Conservation (phyloP, 805 yeast genomes). For the Wickerhamiella siamensis region DNA sequence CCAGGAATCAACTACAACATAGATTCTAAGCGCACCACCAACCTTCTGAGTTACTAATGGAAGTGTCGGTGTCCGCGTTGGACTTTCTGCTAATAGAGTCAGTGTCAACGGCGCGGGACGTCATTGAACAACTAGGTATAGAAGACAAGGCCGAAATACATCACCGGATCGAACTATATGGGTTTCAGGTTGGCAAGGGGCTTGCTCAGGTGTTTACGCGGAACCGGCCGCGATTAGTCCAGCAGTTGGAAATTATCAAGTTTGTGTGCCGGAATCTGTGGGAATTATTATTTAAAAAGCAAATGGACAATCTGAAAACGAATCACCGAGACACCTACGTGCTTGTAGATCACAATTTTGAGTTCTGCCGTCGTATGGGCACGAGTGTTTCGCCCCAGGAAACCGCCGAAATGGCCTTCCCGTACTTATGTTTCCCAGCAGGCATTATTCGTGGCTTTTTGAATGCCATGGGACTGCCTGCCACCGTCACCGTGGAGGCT, state of each 20-base stretch:
- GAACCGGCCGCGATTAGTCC: constrained; percentile 36
- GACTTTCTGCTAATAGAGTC: constrained; percentile 61
- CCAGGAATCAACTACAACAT: no score
- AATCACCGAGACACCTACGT: constrained; percentile 82
- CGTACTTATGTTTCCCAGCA: constrained; percentile 55
- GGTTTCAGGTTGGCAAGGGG: constrained; percentile 54
- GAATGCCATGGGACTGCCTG: constrained; percentile 52
- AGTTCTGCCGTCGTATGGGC: constrained; percentile 37
- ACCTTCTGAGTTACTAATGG: constrained; percentile 13
- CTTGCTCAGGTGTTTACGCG: constrained; percentile 34
- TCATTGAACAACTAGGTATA: constrained; percentile 34
- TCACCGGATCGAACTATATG: constrained; percentile 52
- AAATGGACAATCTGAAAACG: constrained; percentile 82
- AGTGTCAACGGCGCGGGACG: constrained; percentile 55
- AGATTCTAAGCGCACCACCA: no score
- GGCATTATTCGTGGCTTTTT: constrained; percentile 65
- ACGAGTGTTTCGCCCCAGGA: constrained; percentile 22
- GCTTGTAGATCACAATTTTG: constrained; percentile 52
- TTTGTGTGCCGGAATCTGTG: constrained; percentile 87
- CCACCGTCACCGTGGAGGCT: constrained; percentile 51
- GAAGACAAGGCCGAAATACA: constrained; percentile 34
- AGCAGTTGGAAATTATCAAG: constrained; percentile 72
- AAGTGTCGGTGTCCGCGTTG: constrained; percentile 26
- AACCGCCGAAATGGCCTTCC: constrained; percentile 24
- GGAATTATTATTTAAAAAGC: constrained; percentile 66